A percentile compares a stretch with the other conserved stretches of the same genome.
phyloP scores from a whole-genome alignment of 164 flowering plant genomes.

The Magnolia officinalis region DNA sequence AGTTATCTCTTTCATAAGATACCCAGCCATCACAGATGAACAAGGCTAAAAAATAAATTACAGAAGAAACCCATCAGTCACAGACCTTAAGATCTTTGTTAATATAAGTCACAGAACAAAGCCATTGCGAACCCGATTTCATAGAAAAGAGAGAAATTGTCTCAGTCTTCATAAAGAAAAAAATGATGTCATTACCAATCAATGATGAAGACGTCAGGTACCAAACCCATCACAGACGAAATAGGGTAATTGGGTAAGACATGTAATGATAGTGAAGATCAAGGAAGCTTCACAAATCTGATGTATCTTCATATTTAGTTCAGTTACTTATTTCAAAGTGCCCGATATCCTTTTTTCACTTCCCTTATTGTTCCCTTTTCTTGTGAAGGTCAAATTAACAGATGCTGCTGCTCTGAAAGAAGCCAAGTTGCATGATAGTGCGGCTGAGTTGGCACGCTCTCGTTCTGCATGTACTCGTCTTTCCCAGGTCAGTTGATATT shows the following conservation, averaged over 20 bases:
- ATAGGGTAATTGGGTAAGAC: neutral
- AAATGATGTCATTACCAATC: too few species aligned
- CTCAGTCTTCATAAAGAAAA: neutral
- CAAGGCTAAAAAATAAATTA: neutral
- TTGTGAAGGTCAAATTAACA: slow-evolving; percentile 58
- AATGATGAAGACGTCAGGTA: too few species aligned
- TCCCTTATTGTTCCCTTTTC: neutral
- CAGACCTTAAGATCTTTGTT: neutral
- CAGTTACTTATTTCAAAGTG: neutral
- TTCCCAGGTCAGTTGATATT: slow-evolving; percentile 44
- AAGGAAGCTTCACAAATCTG: neutral
- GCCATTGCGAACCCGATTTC: neutral
- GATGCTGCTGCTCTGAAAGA: slow-evolving; percentile 60
- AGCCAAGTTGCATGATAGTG: slow-evolving; percentile 54
- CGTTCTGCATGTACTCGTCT: slow-evolving; percentile 52
- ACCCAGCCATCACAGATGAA: neutral
- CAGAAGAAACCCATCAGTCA: neutral
- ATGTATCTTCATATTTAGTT: neutral
- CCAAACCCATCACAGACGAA: neutral
- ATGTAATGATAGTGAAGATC: neutral
- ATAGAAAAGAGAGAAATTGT: neutral
- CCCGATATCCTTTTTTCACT: neutral
- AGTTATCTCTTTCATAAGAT: neutral
- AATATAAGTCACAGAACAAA: neutral
- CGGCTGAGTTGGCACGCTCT: slow-evolving; percentile 59